phyloP scores from a whole-genome alignment of 352 stramenopile species.

The Thalassiosira hispida region DNA sequence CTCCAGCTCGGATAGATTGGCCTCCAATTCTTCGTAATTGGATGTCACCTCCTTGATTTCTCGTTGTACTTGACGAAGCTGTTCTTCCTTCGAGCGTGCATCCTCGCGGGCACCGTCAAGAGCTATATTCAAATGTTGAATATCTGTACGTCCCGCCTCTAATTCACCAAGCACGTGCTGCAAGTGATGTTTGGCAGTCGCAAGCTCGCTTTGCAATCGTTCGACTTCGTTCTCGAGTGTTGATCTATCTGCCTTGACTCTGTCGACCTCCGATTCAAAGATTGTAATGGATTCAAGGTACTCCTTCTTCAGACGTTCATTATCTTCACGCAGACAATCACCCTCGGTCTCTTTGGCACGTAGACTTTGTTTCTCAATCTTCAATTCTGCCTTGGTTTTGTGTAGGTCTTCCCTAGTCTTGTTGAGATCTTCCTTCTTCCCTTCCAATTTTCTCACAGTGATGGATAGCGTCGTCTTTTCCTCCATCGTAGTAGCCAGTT shows the following conservation, averaged over 20 bases:
- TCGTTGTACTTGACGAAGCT: background rate
- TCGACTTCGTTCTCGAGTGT: conserved; percentile 15
- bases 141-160: conserved; percentile 17
- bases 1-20: conserved; percentile 12
- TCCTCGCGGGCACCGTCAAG: conserved; percentile 11
- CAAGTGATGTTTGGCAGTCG: conserved; percentile 25
- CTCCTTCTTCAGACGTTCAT: conserved; percentile 44
- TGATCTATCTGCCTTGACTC: conserved; percentile 15
- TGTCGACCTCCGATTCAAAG: conserved; percentile 45
- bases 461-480: conserved; percentile 17
- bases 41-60: background rate
- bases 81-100: conserved; percentile 23
- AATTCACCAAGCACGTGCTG: conserved; percentile 43
- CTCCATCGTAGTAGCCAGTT: conserved; percentile 27
- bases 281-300: conserved; percentile 35
- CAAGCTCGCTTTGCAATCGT: conserved; percentile 25
- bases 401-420: conserved; percentile 21
- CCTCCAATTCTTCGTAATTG: conserved; percentile 26
- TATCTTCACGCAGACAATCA: conserved; percentile 25
- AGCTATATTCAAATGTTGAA: conserved; percentile 15
- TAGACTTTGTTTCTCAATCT: conserved; percentile 23
- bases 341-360: conserved; percentile 1
- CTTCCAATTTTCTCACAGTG: background rate
- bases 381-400: conserved; percentile 37
- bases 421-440: conserved; percentile 6